Base-by-base conservation (phyloP, 2,329 filamentous ascomycete genomes). In the Bipolaris victoriae region DNA sequence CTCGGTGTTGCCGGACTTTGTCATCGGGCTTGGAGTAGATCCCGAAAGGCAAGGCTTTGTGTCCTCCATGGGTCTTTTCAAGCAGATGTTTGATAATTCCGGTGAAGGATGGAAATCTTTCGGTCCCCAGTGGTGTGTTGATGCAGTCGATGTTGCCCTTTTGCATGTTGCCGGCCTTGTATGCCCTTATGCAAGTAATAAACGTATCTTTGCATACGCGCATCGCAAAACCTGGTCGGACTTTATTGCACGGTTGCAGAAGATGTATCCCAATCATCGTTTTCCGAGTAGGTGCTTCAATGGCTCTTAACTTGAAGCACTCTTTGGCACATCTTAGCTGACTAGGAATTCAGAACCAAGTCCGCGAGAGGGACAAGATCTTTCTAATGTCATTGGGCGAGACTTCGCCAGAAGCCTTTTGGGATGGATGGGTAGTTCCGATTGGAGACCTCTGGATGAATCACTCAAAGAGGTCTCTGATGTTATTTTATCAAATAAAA, bases 141-240 rank as follows among this genome's bases (percentile, higher is more conserved):
- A 86, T 57, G 81, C 84, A 0, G 70, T 80, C 7, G 84, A 87
- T 45, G 68, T 70, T 7, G 83, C 81, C 0, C 70, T 77, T 0
- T 68, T 86, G 0, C 83, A 85, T 41, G 74, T 85, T 1, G 80
- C 81, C 2, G 83, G 78, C 0, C 70, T 81, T 5, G 68, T 83
- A 0, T 73, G 81, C 11, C 73, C 76, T 0, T 70, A 75, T 0
- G 77, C 84, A 0, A 63, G 71, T 15, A 75, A 77, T 1, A 78
- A 86, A 60, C 77, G 84, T 0, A 67, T 87, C 6, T 83, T 86
- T 59, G 83, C 75, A 2, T 83, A 81, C 46, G 82, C 80, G 0
- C 68, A 75, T 0, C 76, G 77, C 0, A 80, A 77, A 47, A 83
- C 73, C 45, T 82, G 77, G 69, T 79, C 81, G 20, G 68, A 76